Percentiles rank a stretch among this genome's conserved stretches.
Evolutionary conservation across 2,329 filamentous ascomycete species (phyloP).

Genomic region (Curvularia spicifera): DNA sequence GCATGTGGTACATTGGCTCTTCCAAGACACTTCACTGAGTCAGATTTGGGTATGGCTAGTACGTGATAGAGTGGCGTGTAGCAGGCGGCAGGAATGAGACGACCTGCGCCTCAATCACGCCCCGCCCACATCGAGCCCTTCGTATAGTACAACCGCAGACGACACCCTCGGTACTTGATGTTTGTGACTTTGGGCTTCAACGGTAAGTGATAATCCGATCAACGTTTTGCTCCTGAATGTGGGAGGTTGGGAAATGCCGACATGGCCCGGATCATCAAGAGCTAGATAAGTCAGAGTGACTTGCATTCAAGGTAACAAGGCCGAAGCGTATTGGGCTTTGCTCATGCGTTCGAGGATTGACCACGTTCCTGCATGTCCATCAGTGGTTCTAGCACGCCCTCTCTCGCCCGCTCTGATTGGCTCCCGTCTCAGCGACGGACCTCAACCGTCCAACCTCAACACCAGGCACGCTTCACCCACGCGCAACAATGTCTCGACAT

Average conservation of each 20-base stretch:
- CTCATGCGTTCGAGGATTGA: constrained; percentile 11
- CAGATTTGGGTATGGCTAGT: neutral
- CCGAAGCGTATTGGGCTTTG: constrained; percentile 7
- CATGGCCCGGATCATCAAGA: constrained; percentile 20
- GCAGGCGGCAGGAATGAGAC: neutral
- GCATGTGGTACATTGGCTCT: neutral
- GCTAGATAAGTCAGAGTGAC: constrained; percentile 6
- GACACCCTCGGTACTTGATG: neutral
- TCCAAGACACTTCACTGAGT: neutral
- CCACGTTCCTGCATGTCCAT: constrained; percentile 36
- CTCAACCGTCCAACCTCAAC: constrained; percentile 42
- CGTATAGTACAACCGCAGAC: neutral
- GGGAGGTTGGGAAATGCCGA: constrained; percentile 19
- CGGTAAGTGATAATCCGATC: neutral
- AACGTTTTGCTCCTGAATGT: constrained; percentile 4
- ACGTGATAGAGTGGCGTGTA: neutral
- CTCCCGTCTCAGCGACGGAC: constrained; percentile 22
- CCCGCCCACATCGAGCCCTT: neutral
- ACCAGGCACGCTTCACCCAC: constrained; percentile 42
- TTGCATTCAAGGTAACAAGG: constrained; percentile 9
- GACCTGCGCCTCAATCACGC: neutral
- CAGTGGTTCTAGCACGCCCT: constrained; percentile 38
- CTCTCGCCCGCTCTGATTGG: constrained; percentile 37
- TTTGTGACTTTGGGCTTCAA: neutral
- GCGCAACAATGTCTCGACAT: constrained; percentile 33